Percentiles rank a stretch among this genome's conserved stretches.
Conservation (phyloP, 208 protist genomes). For the Lotmaria passim region DNA sequence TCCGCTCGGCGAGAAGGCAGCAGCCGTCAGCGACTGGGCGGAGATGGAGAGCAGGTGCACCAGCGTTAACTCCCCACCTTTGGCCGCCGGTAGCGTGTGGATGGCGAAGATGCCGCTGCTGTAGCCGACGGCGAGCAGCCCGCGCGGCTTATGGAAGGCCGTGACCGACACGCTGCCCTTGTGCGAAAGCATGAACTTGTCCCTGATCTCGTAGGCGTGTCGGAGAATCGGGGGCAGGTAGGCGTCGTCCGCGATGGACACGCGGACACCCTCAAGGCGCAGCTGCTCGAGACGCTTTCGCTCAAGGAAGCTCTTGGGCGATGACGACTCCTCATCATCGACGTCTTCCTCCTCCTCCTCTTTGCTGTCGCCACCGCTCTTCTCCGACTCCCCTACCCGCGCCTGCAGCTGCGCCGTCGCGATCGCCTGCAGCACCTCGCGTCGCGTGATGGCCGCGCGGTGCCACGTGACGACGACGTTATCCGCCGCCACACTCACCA, state of each 20-base stretch:
- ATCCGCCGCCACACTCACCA: slow-evolving; percentile 83
- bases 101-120: slow-evolving; percentile 92
- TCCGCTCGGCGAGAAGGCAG: slow-evolving; percentile 80
- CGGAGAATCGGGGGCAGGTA: slow-evolving; percentile 76
- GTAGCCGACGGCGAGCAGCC: slow-evolving; percentile 89
- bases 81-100: slow-evolving; percentile 54
- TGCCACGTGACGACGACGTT: slow-evolving; percentile 86
- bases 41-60: slow-evolving; percentile 93
- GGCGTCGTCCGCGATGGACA: slow-evolving; percentile 74
- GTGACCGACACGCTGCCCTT: slow-evolving; percentile 86
- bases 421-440: slow-evolving; percentile 85
- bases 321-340: slow-evolving; percentile 44
- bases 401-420: slow-evolving; percentile 71
- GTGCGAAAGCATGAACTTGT: slow-evolving; percentile 88
- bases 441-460: slow-evolving; percentile 65
- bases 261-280: slow-evolving; percentile 77
- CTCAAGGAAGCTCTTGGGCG: slow-evolving; percentile 83
- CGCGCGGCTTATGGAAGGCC: slow-evolving; percentile 74
- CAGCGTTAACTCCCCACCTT: slow-evolving; percentile 51
- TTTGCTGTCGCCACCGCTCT: slow-evolving; percentile 26
- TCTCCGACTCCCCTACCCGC: slow-evolving; percentile 27
- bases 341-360: slow-evolving; percentile 38
- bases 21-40: slow-evolving; percentile 86
- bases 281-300: slow-evolving; percentile 78
- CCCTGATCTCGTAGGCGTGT: slow-evolving; percentile 81